These are phyloP conservation scores for Cordia subcordata DNA, from an alignment of 257 asterid genomes.

Conservation along the genomic window DNA sequence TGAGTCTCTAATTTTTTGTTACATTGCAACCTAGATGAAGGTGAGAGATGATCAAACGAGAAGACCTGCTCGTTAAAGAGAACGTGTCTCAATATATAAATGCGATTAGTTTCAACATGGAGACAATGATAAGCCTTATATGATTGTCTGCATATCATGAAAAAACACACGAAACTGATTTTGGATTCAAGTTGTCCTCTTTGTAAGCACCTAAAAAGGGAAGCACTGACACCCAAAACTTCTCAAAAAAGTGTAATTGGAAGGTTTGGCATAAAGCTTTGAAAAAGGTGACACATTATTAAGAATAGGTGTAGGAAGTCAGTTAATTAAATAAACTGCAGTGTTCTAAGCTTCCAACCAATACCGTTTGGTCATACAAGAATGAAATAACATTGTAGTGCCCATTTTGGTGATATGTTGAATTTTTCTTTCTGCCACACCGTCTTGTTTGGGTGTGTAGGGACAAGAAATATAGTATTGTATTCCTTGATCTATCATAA, in stretches of 20 bases:
- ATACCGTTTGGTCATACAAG: background rate
- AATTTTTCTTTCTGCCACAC: background rate
- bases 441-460: background rate
- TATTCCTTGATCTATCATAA: background rate
- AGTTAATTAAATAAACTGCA: background rate
- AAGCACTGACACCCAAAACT: conserved; percentile 4
- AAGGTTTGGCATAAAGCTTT: background rate
- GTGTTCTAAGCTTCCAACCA: background rate
- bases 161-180: background rate
- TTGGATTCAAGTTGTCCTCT: background rate
- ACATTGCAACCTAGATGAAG: too few species aligned
- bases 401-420: background rate
- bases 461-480: background rate
- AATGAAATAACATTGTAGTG: background rate
- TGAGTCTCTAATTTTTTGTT: too few species aligned
- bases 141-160: background rate
- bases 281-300: background rate
- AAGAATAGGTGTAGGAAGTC: background rate
- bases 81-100: too few species aligned
- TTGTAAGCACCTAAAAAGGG: background rate
- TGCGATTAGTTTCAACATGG: background rate
- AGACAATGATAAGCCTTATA: background rate
- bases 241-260: background rate
- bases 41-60: too few species aligned
- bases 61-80: too few species aligned